These are phyloP conservation scores for Candida stauntonica DNA, from an alignment of 805 yeast genomes.

Conservation along the genomic window DNA sequence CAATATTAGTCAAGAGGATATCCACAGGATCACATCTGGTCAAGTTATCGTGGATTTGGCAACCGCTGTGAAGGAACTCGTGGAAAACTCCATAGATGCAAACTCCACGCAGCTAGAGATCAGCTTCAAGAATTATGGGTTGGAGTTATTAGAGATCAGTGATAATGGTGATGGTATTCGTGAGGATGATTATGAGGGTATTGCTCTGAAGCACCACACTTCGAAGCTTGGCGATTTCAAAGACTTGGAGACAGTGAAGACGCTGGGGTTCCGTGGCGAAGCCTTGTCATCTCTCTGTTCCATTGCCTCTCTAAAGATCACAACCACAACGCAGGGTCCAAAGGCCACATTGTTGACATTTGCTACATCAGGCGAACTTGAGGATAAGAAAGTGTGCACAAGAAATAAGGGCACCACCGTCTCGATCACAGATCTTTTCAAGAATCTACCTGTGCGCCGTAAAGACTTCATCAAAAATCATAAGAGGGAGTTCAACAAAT, in stretches of 20 bases:
- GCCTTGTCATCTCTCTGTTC: constrained; percentile 70
- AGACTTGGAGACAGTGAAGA: constrained; percentile 45
- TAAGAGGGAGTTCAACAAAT: constrained; percentile 68
- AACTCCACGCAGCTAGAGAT: constrained; percentile 63
- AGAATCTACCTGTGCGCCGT: constrained; percentile 73
- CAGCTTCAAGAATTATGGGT: constrained; percentile 64
- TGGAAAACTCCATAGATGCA: constrained; percentile 88
- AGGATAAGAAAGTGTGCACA: constrained; percentile 36
- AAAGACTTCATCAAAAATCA: constrained; percentile 64
- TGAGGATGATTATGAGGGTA: constrained; percentile 42
- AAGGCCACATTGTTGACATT: constrained; percentile 53
- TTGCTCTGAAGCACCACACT: constrained; percentile 63
- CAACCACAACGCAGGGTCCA: constrained; percentile 51
- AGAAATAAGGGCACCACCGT: constrained; percentile 72
- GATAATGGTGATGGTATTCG: constrained; percentile 70
- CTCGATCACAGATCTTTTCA: constrained; percentile 53
- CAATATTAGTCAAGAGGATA: constrained; percentile 36
- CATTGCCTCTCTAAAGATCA: constrained; percentile 43
- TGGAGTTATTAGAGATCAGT: constrained; percentile 59
- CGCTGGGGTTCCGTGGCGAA: constrained; percentile 79
- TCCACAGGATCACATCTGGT: constrained; percentile 81
- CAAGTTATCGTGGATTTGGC: constrained; percentile 83
- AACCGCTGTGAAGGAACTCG: constrained; percentile 76
- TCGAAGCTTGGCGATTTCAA: constrained; percentile 58
- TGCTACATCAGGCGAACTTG: constrained; percentile 50